phyloP scores from a whole-genome alignment of 1,139 yeast genomes.

The Hansenula sp. region DNA sequence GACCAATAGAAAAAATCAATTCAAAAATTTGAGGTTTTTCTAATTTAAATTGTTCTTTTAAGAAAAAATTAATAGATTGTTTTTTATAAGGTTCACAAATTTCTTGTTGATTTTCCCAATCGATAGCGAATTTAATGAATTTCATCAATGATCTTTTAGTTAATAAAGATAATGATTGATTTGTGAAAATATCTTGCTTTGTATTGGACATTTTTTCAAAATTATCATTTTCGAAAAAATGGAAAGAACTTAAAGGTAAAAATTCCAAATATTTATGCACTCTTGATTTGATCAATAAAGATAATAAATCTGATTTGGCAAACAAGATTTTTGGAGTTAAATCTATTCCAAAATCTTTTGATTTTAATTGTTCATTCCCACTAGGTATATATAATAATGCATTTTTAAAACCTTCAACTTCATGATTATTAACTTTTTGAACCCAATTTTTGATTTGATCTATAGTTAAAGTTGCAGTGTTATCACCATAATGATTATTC shows the following conservation, averaged over 20 bases:
- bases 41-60: constrained; percentile 62
- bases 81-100: constrained; percentile 54
- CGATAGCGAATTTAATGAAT: constrained; percentile 83
- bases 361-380: constrained; percentile 42
- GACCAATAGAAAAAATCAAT: constrained; percentile 80
- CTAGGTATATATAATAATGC: constrained; percentile 74
- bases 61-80: constrained; percentile 54
- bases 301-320: constrained; percentile 80
- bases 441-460: constrained; percentile 87
- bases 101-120: constrained; percentile 54
- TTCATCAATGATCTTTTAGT: constrained; percentile 88
- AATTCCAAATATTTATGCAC: constrained; percentile 91
- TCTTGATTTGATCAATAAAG: constrained; percentile 73
- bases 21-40: constrained; percentile 76
- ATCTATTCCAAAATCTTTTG: constrained; percentile 83
- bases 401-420: constrained; percentile 45
- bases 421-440: constrained; percentile 46
- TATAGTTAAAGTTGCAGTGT: constrained; percentile 77
- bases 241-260: constrained; percentile 84
- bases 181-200: constrained; percentile 92
- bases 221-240: constrained; percentile 85
- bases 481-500: constrained; percentile 83
- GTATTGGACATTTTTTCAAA: constrained; percentile 82
- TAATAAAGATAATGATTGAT: constrained; percentile 69
- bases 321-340: constrained; percentile 85